Evolutionary conservation across 225 moss, liverwort and hornwort genomes (phyloP).

Genomic region (Neckera pumila): DNA sequence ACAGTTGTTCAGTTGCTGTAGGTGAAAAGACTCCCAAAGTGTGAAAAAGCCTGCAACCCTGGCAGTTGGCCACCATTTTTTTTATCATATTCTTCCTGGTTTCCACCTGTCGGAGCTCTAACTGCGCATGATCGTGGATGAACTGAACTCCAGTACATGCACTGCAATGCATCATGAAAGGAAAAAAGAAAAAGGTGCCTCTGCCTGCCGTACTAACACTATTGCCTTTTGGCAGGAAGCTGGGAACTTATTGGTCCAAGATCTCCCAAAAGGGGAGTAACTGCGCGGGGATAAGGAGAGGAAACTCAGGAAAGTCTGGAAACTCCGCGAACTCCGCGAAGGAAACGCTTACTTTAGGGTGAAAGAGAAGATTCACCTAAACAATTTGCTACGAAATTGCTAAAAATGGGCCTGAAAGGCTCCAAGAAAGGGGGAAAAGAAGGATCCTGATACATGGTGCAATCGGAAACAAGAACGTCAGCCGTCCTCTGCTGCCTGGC

Average conservation of each 20-base stretch:
- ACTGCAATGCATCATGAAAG: neutral
- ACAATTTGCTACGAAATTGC: no score
- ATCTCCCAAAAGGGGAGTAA: neutral
- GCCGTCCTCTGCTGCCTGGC: neutral
- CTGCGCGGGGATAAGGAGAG: neutral
- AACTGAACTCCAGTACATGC: neutral
- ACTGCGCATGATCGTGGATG: neutral
- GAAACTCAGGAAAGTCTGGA: neutral
- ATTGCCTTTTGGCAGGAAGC: neutral
- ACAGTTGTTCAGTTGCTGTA: neutral
- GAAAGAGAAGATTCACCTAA: neutral
- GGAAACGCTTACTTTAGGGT: neutral
- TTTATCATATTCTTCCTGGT: neutral
- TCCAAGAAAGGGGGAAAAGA: neutral
- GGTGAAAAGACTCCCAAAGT: neutral
- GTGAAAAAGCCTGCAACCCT: neutral
- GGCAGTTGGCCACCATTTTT: neutral
- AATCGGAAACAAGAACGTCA: neutral
- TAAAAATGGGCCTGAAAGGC: neutral
- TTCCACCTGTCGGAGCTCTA: neutral
- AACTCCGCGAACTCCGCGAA: neutral
- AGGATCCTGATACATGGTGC: constrained; percentile 2
- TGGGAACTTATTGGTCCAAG: neutral
- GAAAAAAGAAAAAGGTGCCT: neutral
- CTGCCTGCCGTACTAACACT: neutral